A percentile compares a stretch with the other conserved stretches of the same genome.
phyloP scores from a whole-genome alignment of 345 rosid species.

The Mallotus nudiflorus region DNA sequence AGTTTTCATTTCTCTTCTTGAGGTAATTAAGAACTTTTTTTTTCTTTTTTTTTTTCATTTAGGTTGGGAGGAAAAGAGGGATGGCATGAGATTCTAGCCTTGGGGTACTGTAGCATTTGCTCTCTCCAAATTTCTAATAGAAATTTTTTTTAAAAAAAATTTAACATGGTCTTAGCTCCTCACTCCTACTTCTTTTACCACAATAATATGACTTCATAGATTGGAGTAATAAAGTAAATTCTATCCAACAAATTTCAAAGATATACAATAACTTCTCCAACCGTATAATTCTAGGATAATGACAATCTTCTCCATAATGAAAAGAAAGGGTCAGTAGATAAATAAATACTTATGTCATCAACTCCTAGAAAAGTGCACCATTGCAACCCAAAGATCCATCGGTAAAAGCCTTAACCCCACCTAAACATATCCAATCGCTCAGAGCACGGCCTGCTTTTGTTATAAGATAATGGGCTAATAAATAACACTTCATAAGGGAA shows the following conservation, averaged over 20 bases:
- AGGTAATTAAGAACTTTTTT: too few relatives aligned
- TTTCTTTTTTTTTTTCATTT: background rate
- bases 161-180: background rate
- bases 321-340: background rate
- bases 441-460: slow-evolving; percentile 47
- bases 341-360: slow-evolving; percentile 36
- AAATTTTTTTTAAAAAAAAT: too few relatives aligned
- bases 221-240: background rate
- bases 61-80: background rate
- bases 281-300: background rate
- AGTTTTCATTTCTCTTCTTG: too few relatives aligned
- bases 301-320: background rate
- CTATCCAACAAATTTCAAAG: background rate
- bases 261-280: background rate
- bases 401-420: slow-evolving; percentile 91
- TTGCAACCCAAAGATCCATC: slow-evolving; percentile 92
- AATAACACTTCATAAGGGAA: too few relatives aligned
- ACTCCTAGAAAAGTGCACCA: slow-evolving; percentile 90
- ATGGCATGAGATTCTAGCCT: background rate
- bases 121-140: background rate
- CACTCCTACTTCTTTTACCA: background rate
- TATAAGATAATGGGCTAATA: slow-evolving; percentile 50
- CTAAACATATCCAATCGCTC: slow-evolving; percentile 75
- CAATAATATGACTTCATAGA: background rate
- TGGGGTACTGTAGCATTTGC: background rate